phyloP scores from a whole-genome alignment of 345 rosid species.

The Viola odorata region DNA sequence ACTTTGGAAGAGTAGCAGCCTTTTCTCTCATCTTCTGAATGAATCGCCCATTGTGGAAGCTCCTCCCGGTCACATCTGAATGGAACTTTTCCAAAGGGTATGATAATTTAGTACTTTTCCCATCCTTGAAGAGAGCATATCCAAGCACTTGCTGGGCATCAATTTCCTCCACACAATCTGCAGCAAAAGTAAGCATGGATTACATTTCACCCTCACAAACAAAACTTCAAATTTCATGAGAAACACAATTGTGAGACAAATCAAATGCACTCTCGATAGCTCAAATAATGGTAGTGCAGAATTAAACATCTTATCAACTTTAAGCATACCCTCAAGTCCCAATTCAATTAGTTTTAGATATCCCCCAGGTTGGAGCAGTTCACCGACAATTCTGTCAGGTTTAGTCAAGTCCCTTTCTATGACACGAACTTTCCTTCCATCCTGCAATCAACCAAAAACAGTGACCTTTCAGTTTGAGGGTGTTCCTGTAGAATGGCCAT shows the following conservation, averaged over 20 bases:
- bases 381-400: conserved; percentile 20
- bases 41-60: conserved; percentile 21
- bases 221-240: background rate
- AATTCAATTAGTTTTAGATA: conserved; percentile 17
- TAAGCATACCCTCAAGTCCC: conserved; percentile 15
- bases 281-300: background rate
- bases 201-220: background rate
- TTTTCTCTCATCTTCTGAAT: conserved; percentile 21
- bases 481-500: background rate
- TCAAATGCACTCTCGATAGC: background rate
- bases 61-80: conserved; percentile 17
- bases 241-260: background rate
- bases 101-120: conserved; percentile 11
- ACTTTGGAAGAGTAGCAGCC: conserved; percentile 17
- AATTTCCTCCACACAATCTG: conserved; percentile 20
- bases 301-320: background rate
- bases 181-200: conserved; percentile 1
- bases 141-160: conserved; percentile 21
- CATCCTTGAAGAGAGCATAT: conserved; percentile 19
- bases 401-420: conserved; percentile 20
- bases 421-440: conserved; percentile 15
- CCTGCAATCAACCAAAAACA: conserved; percentile 8
- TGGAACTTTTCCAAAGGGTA: conserved; percentile 19
- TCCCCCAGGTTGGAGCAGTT: conserved; percentile 20
- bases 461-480: too few relatives aligned